A percentile compares a stretch with the other conserved stretches of the same genome.
These are phyloP conservation scores for Phaeomoniella chlamydospora DNA, from an alignment of 2,329 filamentous ascomycete species.

Conservation along the genomic window DNA sequence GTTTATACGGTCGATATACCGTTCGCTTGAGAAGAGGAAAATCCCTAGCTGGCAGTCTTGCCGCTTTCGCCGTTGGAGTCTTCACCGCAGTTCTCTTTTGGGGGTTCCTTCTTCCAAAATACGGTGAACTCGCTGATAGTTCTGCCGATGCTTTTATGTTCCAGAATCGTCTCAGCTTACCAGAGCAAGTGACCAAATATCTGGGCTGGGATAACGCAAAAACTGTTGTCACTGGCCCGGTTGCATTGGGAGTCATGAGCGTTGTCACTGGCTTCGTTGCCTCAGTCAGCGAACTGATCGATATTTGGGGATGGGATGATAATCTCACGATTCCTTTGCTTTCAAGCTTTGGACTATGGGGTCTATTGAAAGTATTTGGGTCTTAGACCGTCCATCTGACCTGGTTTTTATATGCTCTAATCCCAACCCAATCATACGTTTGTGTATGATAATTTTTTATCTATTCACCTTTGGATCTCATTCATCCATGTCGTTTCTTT, in stretches of 20 bases:
- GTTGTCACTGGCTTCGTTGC: conserved; percentile 80
- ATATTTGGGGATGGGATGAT: conserved; percentile 90
- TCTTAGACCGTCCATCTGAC: too few species aligned
- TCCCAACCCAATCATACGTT: too few species aligned
- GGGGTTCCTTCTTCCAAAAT: conserved; percentile 63
- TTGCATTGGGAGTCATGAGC: conserved; percentile 69
- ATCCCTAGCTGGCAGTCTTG: conserved; percentile 76
- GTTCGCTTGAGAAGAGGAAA: conserved; percentile 74
- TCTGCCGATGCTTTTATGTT: conserved; percentile 56
- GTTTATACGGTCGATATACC: conserved; percentile 80
- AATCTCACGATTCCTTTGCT: conserved; percentile 93
- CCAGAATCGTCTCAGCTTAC: conserved; percentile 59
- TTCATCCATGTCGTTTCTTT: too few species aligned
- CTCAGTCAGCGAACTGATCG: conserved; percentile 76
- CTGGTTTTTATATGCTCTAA: too few species aligned
- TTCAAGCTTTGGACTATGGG: conserved; percentile 78
- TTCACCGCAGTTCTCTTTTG: conserved; percentile 74
- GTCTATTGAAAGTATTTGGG: conserved; percentile 77
- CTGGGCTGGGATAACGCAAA: conserved; percentile 47
- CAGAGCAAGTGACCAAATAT: conserved; percentile 39
- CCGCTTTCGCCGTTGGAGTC: conserved; percentile 73
- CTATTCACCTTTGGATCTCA: too few species aligned
- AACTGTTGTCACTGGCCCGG: conserved; percentile 50
- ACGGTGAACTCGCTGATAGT: conserved; percentile 54
- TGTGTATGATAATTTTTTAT: too few species aligned